phyloP scores from a whole-genome alignment of 2,329 filamentous ascomycete genomes.

The Pseudogymnoascus sp. region DNA sequence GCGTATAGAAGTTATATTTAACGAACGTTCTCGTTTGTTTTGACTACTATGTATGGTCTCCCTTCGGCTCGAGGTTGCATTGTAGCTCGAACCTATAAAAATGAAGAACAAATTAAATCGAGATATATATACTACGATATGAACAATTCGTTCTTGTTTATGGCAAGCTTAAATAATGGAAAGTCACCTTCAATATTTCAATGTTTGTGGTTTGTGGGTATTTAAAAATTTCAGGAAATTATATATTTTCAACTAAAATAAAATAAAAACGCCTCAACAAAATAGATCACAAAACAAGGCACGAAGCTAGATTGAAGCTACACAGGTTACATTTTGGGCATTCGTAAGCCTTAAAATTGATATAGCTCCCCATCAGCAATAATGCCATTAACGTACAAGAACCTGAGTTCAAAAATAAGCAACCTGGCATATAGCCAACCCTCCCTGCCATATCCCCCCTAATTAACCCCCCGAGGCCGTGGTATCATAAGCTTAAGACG shows the following conservation, averaged over 20 bases:
- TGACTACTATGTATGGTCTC: neutral
- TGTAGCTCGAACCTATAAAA: neutral
- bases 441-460: neutral
- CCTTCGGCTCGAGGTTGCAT: neutral
- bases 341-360: neutral
- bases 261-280: neutral
- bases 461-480: slow-evolving; percentile 5
- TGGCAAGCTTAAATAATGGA: neutral
- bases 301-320: neutral
- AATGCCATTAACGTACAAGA: neutral
- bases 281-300: neutral
- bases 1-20: neutral
- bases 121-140: neutral
- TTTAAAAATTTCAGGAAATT: neutral
- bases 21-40: neutral
- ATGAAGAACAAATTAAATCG: neutral
- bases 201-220: neutral
- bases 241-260: neutral
- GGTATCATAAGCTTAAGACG: slow-evolving; percentile 9
- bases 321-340: neutral
- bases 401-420: neutral
- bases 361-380: neutral
- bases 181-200: neutral
- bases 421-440: neutral
- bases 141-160: neutral